A percentile compares a stretch with the other conserved stretches of the same genome.
Evolutionary conservation across 192 early-diverging fungal species (phyloP).

Genomic region (Coemansia sp.): DNA sequence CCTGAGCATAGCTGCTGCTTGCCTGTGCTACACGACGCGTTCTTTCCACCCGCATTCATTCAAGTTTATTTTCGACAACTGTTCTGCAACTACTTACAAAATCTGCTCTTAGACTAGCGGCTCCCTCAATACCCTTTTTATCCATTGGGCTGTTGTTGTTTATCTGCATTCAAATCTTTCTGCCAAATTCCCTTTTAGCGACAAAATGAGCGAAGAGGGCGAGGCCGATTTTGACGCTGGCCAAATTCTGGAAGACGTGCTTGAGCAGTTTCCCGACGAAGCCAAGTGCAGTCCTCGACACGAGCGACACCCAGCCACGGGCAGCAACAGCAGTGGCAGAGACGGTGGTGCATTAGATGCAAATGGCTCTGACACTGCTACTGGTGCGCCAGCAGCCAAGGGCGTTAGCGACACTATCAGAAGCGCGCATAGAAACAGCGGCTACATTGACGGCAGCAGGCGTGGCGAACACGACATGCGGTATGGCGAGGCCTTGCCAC

Average conservation of each 20-base stretch:
- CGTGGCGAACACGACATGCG: conserved; percentile 13
- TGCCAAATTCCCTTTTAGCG: not conserved
- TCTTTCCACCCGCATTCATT: not conserved
- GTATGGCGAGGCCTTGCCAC: not conserved
- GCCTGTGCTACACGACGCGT: no score
- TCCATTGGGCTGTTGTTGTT: not conserved
- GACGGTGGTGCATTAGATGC: not conserved
- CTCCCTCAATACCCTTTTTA: not conserved
- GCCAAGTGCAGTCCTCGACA: not conserved
- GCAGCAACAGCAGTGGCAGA: not conserved
- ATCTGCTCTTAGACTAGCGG: not conserved
- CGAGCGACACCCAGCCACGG: not conserved
- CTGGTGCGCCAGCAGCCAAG: not conserved
- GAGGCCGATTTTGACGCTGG: conserved; percentile 42
- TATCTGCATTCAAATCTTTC: not conserved
- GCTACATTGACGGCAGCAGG: no score
- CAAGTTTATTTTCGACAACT: not conserved
- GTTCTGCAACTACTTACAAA: not conserved
- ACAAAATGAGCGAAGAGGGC: conserved; percentile 47
- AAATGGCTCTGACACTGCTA: not conserved
- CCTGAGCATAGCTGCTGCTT: no score
- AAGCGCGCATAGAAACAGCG: not conserved
- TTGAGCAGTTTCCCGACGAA: not conserved
- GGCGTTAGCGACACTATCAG: not conserved
- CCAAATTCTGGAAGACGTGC: conserved; percentile 11